Evolutionary conservation across 176 grass and related monocot species (phyloP).

Genomic region (Eleusine coracana): DNA sequence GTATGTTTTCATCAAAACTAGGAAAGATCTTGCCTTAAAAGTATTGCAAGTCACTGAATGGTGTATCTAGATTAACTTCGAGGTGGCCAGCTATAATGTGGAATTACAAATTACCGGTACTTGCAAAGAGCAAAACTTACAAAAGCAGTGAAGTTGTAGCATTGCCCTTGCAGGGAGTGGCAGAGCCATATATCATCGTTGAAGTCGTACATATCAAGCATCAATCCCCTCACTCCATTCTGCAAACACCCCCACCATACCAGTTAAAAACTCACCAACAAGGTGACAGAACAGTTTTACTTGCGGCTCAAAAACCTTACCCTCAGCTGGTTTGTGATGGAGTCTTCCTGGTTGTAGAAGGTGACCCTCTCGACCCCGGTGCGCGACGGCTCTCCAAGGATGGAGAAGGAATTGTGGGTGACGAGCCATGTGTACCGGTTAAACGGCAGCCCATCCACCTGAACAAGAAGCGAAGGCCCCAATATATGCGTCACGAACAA

Average conservation of each 20-base stretch:
- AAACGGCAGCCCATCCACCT: slow-evolving; percentile 84
- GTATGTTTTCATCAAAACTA: neutral
- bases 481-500: slow-evolving; percentile 8
- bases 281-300: neutral
- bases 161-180: slow-evolving; percentile 91
- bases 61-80: slow-evolving; percentile 4
- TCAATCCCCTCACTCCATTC: slow-evolving; percentile 90
- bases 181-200: slow-evolving; percentile 88
- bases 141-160: slow-evolving; percentile 97
- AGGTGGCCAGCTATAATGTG: neutral
- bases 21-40: neutral
- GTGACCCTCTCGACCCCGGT: slow-evolving; percentile 85
- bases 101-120: neutral
- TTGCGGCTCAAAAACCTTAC: slow-evolving; percentile 33
- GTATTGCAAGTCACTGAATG: neutral
- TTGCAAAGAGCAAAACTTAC: slow-evolving; percentile 54
- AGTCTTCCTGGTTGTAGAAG: slow-evolving; percentile 99
- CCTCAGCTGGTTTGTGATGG: slow-evolving; percentile 85
- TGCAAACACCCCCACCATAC: slow-evolving; percentile 31
- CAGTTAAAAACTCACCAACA: neutral
- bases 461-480: slow-evolving; percentile 1
- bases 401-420: slow-evolving; percentile 98
- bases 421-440: slow-evolving; percentile 94
- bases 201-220: slow-evolving; percentile 99
- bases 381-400: slow-evolving; percentile 72